Percentiles rank a stretch among this genome's conserved stretches.
Evolutionary conservation across 83 land plant species (phyloP).

Genomic region (Picea abies): DNA sequence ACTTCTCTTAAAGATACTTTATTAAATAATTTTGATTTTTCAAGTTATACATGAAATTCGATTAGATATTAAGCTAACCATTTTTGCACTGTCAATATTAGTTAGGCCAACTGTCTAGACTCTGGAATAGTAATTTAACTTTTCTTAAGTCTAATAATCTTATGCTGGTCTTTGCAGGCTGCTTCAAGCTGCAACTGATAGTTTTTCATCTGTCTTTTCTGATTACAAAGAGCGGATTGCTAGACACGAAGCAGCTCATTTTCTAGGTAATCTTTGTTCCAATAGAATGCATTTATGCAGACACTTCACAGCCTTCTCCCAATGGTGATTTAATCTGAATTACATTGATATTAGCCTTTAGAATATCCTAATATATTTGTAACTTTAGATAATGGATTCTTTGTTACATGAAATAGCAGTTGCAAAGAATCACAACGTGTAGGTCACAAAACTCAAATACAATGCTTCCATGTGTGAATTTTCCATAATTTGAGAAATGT

Average conservation of each 20-base stretch:
- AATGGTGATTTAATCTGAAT: not conserved
- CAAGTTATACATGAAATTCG: not conserved
- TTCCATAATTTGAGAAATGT: too few relatives aligned
- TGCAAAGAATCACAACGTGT: not conserved
- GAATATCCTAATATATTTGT: too few relatives aligned
- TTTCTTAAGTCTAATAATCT: not conserved
- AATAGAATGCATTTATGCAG: not conserved
- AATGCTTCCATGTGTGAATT: not conserved
- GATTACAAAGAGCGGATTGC: conserved; percentile 92
- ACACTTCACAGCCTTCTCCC: not conserved
- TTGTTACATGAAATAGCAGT: too few relatives aligned
- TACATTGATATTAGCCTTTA: not conserved
- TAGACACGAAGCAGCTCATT: conserved; percentile 98
- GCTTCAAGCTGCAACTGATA: conserved; percentile 86
- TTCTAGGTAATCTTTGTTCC: conserved; percentile 48
- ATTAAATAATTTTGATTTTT: not conserved
- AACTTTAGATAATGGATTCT: too few relatives aligned
- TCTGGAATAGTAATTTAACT: not conserved
- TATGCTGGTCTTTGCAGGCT: conserved; percentile 40
- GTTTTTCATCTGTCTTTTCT: conserved; percentile 77
- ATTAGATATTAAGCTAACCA: not conserved
- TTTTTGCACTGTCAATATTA: not conserved
- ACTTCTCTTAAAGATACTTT: not conserved
- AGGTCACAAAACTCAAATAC: not conserved
- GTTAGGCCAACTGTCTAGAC: not conserved